Conservation (phyloP, 164 flowering plant genomes). For the Litsea cubeba region DNA sequence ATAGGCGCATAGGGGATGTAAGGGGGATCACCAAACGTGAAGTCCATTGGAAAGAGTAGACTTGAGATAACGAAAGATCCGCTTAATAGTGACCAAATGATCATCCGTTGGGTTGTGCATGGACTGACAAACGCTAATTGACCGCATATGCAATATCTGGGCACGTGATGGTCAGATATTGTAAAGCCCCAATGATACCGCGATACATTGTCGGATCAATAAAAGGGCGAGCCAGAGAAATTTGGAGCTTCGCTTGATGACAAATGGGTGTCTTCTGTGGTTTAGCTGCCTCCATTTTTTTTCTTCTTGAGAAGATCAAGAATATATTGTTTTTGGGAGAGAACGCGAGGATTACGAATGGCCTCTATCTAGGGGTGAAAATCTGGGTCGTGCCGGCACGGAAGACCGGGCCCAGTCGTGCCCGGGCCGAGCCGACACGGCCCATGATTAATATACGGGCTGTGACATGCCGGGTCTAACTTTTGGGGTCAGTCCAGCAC, state of each 20-base stretch:
- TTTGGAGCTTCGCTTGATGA: neutral
- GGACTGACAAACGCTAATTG: neutral
- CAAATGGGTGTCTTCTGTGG: neutral
- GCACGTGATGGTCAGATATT: neutral
- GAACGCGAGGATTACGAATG: too few relatives aligned
- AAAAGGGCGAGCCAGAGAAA: neutral
- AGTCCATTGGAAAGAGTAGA: neutral
- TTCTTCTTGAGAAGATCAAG: too few relatives aligned
- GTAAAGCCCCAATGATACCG: neutral
- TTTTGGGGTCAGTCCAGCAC: too few relatives aligned
- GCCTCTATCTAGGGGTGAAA: too few relatives aligned
- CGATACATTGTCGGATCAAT: neutral
- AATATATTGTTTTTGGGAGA: too few relatives aligned
- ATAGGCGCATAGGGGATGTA: neutral
- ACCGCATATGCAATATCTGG: neutral
- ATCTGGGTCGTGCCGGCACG: too few relatives aligned
- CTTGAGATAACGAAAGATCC: neutral
- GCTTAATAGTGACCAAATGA: neutral
- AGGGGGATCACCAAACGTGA: neutral
- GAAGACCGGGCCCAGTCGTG: too few relatives aligned
- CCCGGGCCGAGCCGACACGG: too few relatives aligned
- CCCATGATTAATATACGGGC: too few relatives aligned
- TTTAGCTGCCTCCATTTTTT: neutral
- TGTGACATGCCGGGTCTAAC: too few relatives aligned
- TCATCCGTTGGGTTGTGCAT: too few relatives aligned